phyloP scores from a whole-genome alignment of 768 basidiomycete genomes.

The Pleurotus cornucopiae region DNA sequence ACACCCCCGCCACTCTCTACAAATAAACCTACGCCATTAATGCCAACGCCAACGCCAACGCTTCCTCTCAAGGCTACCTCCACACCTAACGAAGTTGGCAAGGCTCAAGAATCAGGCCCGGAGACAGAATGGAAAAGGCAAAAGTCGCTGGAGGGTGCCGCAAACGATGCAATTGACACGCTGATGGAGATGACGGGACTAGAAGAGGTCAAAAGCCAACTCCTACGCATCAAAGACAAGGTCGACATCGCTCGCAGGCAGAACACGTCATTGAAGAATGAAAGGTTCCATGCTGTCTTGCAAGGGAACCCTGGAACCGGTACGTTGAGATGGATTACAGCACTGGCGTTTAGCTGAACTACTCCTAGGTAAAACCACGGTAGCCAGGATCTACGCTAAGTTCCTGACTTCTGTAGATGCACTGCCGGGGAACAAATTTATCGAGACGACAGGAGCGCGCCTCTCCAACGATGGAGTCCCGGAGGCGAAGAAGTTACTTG shows the following conservation, averaged over 20 bases:
- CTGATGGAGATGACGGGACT: conserved; percentile 71
- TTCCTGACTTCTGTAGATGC: conserved; percentile 54
- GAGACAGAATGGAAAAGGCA: conserved; percentile 52
- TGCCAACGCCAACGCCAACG: too few species aligned
- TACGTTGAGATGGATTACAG: conserved; percentile 20
- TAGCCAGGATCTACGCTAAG: conserved; percentile 60
- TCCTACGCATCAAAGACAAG: conserved; percentile 56
- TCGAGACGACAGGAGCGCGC: conserved; percentile 61
- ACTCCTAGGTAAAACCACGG: conserved; percentile 60
- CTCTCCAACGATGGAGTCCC: conserved; percentile 54
- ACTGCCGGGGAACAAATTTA: conserved; percentile 47
- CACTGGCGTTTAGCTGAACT: too few species aligned
- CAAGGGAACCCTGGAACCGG: conserved; percentile 77
- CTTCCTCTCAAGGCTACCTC: too few species aligned
- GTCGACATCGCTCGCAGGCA: conserved; percentile 56
- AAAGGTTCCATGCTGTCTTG: conserved; percentile 58
- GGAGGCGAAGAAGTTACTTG: conserved; percentile 46
- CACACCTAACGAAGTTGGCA: too few species aligned
- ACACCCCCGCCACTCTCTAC: too few species aligned
- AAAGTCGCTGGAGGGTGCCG: conserved; percentile 50
- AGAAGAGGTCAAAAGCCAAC: conserved; percentile 57
- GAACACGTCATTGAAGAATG: conserved; percentile 42
- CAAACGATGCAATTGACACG: conserved; percentile 51
- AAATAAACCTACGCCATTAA: too few species aligned
- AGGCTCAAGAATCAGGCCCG: conserved; percentile 29